phyloP scores from a whole-genome alignment of 2,329 filamentous ascomycete genomes.

The Aspergillus spinulosporus region DNA sequence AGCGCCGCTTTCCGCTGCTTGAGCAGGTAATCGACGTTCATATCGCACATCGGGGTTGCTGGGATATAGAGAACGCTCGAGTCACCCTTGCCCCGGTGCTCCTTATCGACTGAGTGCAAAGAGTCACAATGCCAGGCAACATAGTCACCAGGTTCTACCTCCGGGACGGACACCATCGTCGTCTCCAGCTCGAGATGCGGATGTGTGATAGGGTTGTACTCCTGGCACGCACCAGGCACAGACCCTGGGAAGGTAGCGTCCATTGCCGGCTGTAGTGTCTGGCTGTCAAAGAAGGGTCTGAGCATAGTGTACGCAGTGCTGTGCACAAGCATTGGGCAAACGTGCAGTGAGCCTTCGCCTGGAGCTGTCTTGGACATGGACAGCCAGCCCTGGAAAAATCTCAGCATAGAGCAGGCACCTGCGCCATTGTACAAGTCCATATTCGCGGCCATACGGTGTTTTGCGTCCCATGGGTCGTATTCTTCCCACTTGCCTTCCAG shows the following conservation, averaged over 20 bases:
- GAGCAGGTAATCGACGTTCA: conserved; percentile 69
- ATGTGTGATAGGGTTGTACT: conserved; percentile 64
- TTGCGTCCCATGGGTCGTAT: conserved; percentile 80
- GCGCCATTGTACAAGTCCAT: conserved; percentile 78
- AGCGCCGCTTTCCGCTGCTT: conserved; percentile 72
- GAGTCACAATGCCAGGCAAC: conserved; percentile 77
- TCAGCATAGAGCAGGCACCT: conserved; percentile 79
- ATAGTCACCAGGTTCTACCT: conserved; percentile 70
- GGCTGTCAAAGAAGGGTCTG: conserved; percentile 74
- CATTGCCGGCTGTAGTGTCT: conserved; percentile 44
- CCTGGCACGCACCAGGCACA: conserved; percentile 66
- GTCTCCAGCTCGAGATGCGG: conserved; percentile 67
- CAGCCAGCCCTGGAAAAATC: conserved; percentile 90
- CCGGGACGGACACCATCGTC: conserved; percentile 71
- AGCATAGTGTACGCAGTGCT: conserved; percentile 79
- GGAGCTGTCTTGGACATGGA: conserved; percentile 70
- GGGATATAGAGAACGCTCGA: conserved; percentile 89
- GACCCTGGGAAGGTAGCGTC: conserved; percentile 66
- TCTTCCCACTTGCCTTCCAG: conserved; percentile 75
- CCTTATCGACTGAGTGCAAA: conserved; percentile 80
- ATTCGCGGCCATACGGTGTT: conserved; percentile 65
- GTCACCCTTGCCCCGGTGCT: conserved; percentile 70
- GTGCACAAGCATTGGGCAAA: conserved; percentile 74
- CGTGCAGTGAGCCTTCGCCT: conserved; percentile 74
- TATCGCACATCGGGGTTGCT: conserved; percentile 74